Base-by-base conservation (phyloP, 768 basidiomycete species). In the Filobasidium floriforme region DNA sequence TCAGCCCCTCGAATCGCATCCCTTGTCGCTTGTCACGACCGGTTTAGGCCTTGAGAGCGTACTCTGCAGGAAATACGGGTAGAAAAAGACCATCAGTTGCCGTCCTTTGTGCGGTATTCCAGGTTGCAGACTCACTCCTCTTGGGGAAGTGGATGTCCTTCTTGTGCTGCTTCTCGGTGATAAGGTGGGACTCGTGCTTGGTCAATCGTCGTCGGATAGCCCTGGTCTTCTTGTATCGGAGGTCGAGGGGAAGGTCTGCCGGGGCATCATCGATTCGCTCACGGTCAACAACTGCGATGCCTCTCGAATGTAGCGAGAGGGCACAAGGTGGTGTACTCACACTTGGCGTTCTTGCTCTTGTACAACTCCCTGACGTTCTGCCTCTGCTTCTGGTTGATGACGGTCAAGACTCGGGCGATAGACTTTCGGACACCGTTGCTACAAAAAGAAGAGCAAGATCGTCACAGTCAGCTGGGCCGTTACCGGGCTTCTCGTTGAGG, bases 391-490 rank as follows among this genome's bases (percentile, higher is more conserved):
- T 91, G 89, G 88, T 96, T 98, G 84, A 89, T 94, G 75, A 98
- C 92, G 52, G 96, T 99, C 82, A 97, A 80, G 72, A 98, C 93
- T 64, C 96, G 91, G 70, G 96, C 96, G 78, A 99, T 90, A 71
- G 91, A 93, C 83, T 97, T 98, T 84, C 96, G 93, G 80, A 97
- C 91, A 72, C 89, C 84, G 80, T 88, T 86, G 81, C 96, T 99
- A 49, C 9, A 37, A 9, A 9, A 49, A 63, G 29, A 15, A 41
- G 24, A 15, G 40, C n/a, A 18, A 41, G 12, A 24, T 29, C 32
- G 22, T 22, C 11, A 46, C 49, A 52, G 54, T 32, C n/a, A 60
- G 43, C 28, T 49, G 54, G 19, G 60, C 67, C 46, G 32, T 62
- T 15, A n/a, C 24, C 41, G 19, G 10, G 32, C 52, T n/a, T 59